Evolutionary conservation across 2,329 filamentous ascomycete genomes (phyloP).

Genomic region (Paramyrothecium roridum): DNA sequence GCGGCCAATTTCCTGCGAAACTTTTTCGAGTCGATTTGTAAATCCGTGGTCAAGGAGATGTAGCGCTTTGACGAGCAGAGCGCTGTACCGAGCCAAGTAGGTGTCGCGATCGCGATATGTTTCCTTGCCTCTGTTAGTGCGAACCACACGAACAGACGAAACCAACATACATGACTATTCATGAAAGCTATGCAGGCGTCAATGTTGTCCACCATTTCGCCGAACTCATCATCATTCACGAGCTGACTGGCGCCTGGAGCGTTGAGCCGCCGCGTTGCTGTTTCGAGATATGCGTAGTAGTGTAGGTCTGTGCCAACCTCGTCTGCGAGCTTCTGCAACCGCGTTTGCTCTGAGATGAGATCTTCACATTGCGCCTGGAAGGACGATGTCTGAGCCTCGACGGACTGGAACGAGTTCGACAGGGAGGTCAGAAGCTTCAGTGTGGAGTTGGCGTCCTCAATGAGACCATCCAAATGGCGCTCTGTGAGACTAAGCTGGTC

Average conservation of each 20-base stretch:
- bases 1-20: slow-evolving; percentile 51
- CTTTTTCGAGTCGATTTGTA: slow-evolving; percentile 47
- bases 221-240: slow-evolving; percentile 80
- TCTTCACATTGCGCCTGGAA: slow-evolving; percentile 93
- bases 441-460: slow-evolving; percentile 73
- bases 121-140: slow-evolving; percentile 43
- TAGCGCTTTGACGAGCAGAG: slow-evolving; percentile 68
- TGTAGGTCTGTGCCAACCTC: slow-evolving; percentile 86
- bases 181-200: slow-evolving; percentile 93
- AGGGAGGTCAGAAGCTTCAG: slow-evolving; percentile 74
- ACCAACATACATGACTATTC: slow-evolving; percentile 68
- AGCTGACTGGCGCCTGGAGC: slow-evolving; percentile 84
- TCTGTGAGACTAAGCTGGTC: slow-evolving; percentile 80
- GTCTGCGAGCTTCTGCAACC: slow-evolving; percentile 74
- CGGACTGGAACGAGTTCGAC: slow-evolving; percentile 80
- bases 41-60: slow-evolving; percentile 60
- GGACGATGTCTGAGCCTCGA: slow-evolving; percentile 86
- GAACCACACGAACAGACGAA: not conserved
- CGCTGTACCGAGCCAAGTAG: slow-evolving; percentile 83
- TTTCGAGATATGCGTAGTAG: slow-evolving; percentile 92
- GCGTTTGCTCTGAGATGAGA: slow-evolving; percentile 75
- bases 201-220: slow-evolving; percentile 81
- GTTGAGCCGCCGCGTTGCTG: slow-evolving; percentile 84
- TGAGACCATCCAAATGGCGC: slow-evolving; percentile 74
- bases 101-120: slow-evolving; percentile 83